These are phyloP conservation scores for Dentipellis sp. DNA, from an alignment of 768 basidiomycete genomes.

Conservation along the genomic window DNA sequence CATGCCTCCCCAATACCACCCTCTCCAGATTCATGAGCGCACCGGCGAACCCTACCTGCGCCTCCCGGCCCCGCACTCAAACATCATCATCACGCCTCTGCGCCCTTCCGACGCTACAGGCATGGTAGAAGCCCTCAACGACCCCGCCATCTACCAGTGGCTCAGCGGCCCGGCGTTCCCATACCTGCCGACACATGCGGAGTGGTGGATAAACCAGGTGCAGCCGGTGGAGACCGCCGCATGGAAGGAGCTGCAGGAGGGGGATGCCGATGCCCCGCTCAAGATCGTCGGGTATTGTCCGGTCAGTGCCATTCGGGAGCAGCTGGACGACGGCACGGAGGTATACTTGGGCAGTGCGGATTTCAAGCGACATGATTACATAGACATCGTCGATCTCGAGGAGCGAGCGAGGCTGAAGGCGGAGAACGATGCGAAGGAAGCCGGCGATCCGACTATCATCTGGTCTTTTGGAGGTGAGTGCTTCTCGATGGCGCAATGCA, in stretches of 20 bases:
- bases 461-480: slow-evolving; percentile 52
- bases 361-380: slow-evolving; percentile 24
- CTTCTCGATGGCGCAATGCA: background rate
- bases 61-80: slow-evolving; percentile 38
- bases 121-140: slow-evolving; percentile 36
- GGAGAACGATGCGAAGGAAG: slow-evolving; percentile 30
- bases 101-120: slow-evolving; percentile 33
- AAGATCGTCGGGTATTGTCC: slow-evolving; percentile 1
- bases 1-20: slow-evolving; percentile 4
- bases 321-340: slow-evolving; percentile 36
- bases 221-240: slow-evolving; percentile 15
- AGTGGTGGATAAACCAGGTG: slow-evolving; percentile 24
- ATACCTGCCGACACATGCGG: slow-evolving; percentile 35
- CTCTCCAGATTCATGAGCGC: slow-evolving; percentile 25
- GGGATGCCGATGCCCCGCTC: slow-evolving; percentile 19
- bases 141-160: slow-evolving; percentile 35
- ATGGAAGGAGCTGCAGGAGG: slow-evolving; percentile 15
- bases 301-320: slow-evolving; percentile 5
- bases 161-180: slow-evolving; percentile 44
- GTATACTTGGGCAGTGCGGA: slow-evolving; percentile 39
- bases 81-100: slow-evolving; percentile 52
- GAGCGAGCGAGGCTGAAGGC: slow-evolving; percentile 25
- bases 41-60: slow-evolving; percentile 50
- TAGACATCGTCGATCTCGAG: slow-evolving; percentile 28
- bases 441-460: slow-evolving; percentile 46